A percentile compares a stretch with the other conserved stretches of the same genome.
These are phyloP conservation scores for Clavariopsis aquatica DNA, from an alignment of 495 filamentous ascomycete species.

Conservation along the genomic window DNA sequence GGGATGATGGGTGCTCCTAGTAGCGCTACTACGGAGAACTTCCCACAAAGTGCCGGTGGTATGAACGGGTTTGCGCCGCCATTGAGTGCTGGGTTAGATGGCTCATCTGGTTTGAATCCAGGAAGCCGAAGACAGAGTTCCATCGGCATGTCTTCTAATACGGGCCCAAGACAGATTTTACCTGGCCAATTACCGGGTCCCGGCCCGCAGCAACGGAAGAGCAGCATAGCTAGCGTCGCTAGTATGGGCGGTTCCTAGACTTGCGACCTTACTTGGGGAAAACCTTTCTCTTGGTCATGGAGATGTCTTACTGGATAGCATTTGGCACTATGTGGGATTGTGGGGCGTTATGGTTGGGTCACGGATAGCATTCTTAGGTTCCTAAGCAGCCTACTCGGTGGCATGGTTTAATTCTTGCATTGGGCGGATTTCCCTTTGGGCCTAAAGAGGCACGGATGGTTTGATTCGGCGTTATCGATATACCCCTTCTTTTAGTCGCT, in stretches of 20 bases:
- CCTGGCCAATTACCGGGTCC: conserved; percentile 36
- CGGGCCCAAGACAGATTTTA: conserved; percentile 33
- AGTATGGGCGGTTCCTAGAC: conserved; percentile 13
- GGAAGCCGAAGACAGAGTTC: conserved; percentile 34
- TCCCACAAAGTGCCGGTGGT: conserved; percentile 22
- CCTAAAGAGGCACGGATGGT: neutral
- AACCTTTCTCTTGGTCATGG: too few species aligned
- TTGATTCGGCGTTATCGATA: neutral
- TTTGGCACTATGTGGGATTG: neutral
- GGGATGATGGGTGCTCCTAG: conserved; percentile 33
- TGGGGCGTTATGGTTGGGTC: neutral
- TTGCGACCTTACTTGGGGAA: neutral
- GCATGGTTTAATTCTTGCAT: neutral
- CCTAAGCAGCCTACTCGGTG: neutral
- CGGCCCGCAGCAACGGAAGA: conserved; percentile 35
- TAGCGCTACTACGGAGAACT: conserved; percentile 32
- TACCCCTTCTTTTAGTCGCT: neutral
- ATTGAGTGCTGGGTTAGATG: conserved; percentile 33
- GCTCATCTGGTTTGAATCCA: conserved; percentile 15
- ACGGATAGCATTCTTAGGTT: neutral
- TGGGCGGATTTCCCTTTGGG: neutral
- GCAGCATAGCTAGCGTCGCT: conserved; percentile 36
- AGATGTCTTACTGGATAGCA: neutral
- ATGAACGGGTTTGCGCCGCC: conserved; percentile 26
- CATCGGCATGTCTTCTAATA: conserved; percentile 12